Conservation (phyloP, 345 rosid species). For the Heritiera fomes region DNA sequence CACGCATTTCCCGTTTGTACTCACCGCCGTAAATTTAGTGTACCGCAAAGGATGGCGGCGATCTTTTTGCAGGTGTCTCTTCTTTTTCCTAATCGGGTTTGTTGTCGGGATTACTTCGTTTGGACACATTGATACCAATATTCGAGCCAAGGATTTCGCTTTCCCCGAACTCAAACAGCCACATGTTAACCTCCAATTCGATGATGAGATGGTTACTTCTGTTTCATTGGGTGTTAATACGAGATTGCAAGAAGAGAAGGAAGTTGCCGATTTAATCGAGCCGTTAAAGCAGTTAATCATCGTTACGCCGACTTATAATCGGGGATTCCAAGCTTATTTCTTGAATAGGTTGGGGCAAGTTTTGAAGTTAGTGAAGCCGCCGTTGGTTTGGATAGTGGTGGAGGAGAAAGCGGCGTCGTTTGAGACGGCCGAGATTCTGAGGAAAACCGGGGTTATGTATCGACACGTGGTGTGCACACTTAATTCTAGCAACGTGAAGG, state of each 20-base stretch:
- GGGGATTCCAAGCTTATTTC: conserved; percentile 77
- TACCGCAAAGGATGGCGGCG: conserved; percentile 58
- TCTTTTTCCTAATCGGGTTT: conserved; percentile 68
- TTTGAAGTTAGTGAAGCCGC: conserved; percentile 72
- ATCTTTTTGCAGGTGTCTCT: conserved; percentile 56
- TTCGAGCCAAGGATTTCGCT: conserved; percentile 47
- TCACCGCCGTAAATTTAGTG: conserved; percentile 26
- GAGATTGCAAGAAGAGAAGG: conserved; percentile 10
- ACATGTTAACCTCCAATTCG: conserved; percentile 44
- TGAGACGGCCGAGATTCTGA: conserved; percentile 82
- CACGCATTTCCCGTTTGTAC: conserved; percentile 24
- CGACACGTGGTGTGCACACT: conserved; percentile 66
- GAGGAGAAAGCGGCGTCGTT: conserved; percentile 63
- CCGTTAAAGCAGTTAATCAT: conserved; percentile 75
- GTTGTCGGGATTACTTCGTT: conserved; percentile 62
- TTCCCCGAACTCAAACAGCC: conserved; percentile 65
- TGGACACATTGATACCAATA: conserved; percentile 53
- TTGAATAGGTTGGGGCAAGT: conserved; percentile 76
- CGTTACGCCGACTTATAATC: conserved; percentile 80
- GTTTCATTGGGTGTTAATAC: conserved; percentile 28
- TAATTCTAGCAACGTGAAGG: conserved; percentile 60
- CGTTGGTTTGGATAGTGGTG: conserved; percentile 90
- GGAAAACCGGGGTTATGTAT: conserved; percentile 84
- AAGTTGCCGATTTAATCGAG: conserved; percentile 31
- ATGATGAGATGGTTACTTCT: conserved; percentile 23